These are phyloP conservation scores for Scheffersomyces segobiensis DNA, from an alignment of 1,139 yeast species.

Conservation along the genomic window DNA sequence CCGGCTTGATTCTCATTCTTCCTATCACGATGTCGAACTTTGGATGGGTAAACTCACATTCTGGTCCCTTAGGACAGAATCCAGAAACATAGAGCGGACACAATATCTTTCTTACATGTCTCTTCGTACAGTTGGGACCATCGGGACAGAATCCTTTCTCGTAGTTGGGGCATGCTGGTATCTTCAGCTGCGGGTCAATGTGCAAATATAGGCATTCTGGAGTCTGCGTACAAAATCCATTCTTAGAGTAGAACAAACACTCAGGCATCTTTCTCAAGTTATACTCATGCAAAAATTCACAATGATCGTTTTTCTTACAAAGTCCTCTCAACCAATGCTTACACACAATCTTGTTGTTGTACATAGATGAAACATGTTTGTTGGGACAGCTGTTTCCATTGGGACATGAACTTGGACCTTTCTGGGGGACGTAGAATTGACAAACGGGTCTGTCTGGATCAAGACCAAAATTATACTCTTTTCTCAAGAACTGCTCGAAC, in stretches of 20 bases:
- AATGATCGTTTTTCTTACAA: slow-evolving; percentile 94
- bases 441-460: slow-evolving; percentile 93
- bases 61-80: slow-evolving; percentile 81
- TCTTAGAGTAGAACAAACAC: slow-evolving; percentile 82
- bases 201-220: slow-evolving; percentile 95
- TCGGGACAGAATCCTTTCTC: slow-evolving; percentile 88
- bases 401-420: slow-evolving; percentile 72
- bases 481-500: slow-evolving; percentile 80
- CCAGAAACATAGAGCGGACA: slow-evolving; percentile 90
- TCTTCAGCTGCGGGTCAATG: slow-evolving; percentile 83
- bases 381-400: slow-evolving; percentile 82
- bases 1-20: slow-evolving; percentile 53
- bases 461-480: slow-evolving; percentile 78
- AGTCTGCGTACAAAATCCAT: slow-evolving; percentile 91
- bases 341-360: slow-evolving; percentile 83
- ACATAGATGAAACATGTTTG: slow-evolving; percentile 82
- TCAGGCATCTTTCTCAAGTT: slow-evolving; percentile 96
- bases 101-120: slow-evolving; percentile 75
- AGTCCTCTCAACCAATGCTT: slow-evolving; percentile 98
- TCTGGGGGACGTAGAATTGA: slow-evolving; percentile 62
- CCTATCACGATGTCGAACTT: slow-evolving; percentile 49
- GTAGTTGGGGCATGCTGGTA: slow-evolving; percentile 85
- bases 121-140: slow-evolving; percentile 82
- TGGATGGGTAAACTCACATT: slow-evolving; percentile 62
- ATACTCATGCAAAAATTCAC: slow-evolving; percentile 95